phyloP scores from a whole-genome alignment of 805 yeast genomes.

The Blastobotrys americana region DNA sequence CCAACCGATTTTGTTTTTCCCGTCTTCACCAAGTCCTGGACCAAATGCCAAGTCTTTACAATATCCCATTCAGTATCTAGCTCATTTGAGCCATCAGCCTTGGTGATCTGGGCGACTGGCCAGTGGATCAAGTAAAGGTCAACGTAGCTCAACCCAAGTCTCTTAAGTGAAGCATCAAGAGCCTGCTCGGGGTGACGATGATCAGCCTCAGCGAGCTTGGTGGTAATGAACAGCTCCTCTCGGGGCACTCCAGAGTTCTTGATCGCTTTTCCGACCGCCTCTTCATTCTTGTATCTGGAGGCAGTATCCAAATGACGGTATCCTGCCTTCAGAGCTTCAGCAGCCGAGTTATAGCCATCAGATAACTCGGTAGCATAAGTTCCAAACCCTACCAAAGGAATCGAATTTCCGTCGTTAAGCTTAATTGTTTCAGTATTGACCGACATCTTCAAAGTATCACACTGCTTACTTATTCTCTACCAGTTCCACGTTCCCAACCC shows the following conservation, averaged over 20 bases:
- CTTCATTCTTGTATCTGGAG: conserved; percentile 59
- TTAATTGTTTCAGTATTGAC: conserved; percentile 23
- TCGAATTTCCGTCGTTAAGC: conserved; percentile 48
- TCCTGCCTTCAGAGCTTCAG: conserved; percentile 47
- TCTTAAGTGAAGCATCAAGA: conserved; percentile 42
- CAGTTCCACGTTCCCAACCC: too few species aligned
- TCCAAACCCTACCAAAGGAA: conserved; percentile 67
- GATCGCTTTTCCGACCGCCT: conserved; percentile 51
- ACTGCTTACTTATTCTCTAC: too few species aligned
- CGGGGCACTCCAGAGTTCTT: conserved; percentile 36
- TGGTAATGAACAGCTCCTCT: conserved; percentile 50
- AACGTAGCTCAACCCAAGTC: conserved; percentile 50
- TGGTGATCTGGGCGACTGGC: conserved; percentile 39
- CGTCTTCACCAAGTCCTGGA: conserved; percentile 49
- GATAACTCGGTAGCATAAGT: conserved; percentile 47
- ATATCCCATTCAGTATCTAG: conserved; percentile 21
- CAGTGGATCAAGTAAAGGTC: conserved; percentile 62
- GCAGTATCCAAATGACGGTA: conserved; percentile 73
- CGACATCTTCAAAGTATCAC: too few species aligned
- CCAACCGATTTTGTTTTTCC: conserved; percentile 58
- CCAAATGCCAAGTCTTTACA: conserved; percentile 53
- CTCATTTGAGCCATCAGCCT: conserved; percentile 34
- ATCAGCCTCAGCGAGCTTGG: conserved; percentile 50
- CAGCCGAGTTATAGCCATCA: conserved; percentile 38
- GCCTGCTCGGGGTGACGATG: conserved; percentile 38